phyloP scores from a whole-genome alignment of 2,329 filamentous ascomycete species.

The Aspergillus sp. region DNA sequence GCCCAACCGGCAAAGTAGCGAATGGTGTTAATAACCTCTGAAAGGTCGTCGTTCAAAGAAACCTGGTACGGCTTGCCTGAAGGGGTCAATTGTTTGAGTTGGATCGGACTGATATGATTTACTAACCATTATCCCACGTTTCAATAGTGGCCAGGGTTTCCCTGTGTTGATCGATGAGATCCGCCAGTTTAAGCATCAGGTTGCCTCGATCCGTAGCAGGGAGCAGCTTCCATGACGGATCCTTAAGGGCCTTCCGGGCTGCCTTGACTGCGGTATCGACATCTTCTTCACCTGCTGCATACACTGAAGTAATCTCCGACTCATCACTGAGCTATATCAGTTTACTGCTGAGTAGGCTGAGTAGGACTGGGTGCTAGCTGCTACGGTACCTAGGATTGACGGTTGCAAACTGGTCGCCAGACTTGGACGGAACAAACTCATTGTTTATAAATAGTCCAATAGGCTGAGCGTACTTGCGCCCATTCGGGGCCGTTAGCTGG shows the following conservation, averaged over 20 bases:
- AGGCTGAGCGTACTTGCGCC: constrained; percentile 69
- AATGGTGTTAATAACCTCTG: constrained; percentile 66
- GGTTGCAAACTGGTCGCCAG: constrained; percentile 62
- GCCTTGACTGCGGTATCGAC: constrained; percentile 34
- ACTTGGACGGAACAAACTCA: constrained; percentile 69
- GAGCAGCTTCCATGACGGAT: constrained; percentile 35
- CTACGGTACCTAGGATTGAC: constrained; percentile 62
- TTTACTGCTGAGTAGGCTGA: constrained; percentile 1
- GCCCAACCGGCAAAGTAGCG: constrained; percentile 90
- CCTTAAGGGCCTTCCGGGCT: constrained; percentile 35
- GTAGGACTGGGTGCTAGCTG: too few species aligned
- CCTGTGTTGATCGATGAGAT: constrained; percentile 66
- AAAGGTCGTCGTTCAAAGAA: constrained; percentile 66
- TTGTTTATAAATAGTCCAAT: constrained; percentile 83
- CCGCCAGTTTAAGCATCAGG: constrained; percentile 69
- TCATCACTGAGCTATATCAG: constrained; percentile 54
- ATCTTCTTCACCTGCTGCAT: constrained; percentile 51
- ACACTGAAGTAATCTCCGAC: constrained; percentile 67
- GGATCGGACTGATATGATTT: not conserved
- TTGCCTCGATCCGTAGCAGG: constrained; percentile 59
- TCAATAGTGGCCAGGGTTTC: constrained; percentile 66
- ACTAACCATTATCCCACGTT: constrained; percentile 71
- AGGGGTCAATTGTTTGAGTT: constrained; percentile 7
- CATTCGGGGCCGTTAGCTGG: constrained; percentile 74
- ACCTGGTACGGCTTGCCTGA: constrained; percentile 45